Evolutionary conservation across 2,329 filamentous ascomycete species (phyloP).

Genomic region (Xylariaceae sp.): DNA sequence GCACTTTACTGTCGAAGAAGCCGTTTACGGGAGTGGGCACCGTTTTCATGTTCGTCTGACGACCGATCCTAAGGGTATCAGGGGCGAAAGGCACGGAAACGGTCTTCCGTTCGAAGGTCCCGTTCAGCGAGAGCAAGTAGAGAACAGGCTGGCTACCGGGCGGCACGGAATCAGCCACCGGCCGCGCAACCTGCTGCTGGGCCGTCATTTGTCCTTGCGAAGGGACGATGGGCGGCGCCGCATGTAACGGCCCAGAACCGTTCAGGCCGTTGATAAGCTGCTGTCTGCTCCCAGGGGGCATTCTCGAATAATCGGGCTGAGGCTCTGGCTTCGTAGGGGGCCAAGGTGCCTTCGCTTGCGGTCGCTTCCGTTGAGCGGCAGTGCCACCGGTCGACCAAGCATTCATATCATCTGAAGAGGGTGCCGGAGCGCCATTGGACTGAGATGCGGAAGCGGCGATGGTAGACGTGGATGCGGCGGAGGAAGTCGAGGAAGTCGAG

Average conservation of each 20-base stretch:
- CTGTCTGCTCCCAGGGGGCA: constrained; percentile 32
- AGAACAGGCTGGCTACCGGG: constrained; percentile 70
- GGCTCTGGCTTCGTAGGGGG: constrained; percentile 42
- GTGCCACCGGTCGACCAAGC: constrained; percentile 45
- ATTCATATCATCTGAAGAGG: constrained; percentile 41
- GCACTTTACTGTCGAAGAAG: constrained; percentile 96
- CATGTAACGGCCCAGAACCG: constrained; percentile 36
- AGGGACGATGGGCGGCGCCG: constrained; percentile 34
- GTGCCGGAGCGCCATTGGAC: constrained; percentile 53
- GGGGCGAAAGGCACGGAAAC: constrained; percentile 89
- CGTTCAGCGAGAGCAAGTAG: constrained; percentile 84
- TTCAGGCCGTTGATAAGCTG: constrained; percentile 40
- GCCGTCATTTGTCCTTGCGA: constrained; percentile 35
- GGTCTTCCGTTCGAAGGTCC: constrained; percentile 94
- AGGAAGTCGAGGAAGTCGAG: constrained; percentile 52
- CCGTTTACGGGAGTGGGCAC: constrained; percentile 86
- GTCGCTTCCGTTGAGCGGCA: constrained; percentile 42
- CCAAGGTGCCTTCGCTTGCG: constrained; percentile 48
- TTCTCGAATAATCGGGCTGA: constrained; percentile 43
- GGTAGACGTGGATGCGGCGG: constrained; percentile 56
- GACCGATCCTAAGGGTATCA: constrained; percentile 90
- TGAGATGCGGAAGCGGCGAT: constrained; percentile 55
- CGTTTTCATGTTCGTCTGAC: constrained; percentile 96
- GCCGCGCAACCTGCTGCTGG: constrained; percentile 53
- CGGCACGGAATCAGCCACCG: constrained; percentile 57